A percentile compares a stretch with the other conserved stretches of the same genome.
phyloP scores from a whole-genome alignment of 192 early-diverging fungal genomes.

The Coemansia sp. region DNA sequence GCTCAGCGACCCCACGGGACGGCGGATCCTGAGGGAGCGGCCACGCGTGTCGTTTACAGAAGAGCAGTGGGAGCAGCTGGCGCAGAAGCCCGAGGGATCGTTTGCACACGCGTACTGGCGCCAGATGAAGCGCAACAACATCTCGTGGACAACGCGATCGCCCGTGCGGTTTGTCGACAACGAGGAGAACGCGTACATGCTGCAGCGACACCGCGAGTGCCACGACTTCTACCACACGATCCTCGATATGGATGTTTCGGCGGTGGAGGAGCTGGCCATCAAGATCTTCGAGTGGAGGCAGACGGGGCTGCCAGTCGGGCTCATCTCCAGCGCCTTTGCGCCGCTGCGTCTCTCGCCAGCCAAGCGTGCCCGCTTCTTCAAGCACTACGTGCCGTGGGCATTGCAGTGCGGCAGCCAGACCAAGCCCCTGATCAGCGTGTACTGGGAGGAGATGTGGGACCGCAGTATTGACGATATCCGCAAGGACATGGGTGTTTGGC shows the following conservation, averaged over 20 bases:
- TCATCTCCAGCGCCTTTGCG: constrained; percentile 81
- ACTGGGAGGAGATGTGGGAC: constrained; percentile 85
- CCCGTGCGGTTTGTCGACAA: constrained; percentile 87
- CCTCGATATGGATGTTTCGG: constrained; percentile 75
- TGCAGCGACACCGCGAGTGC: constrained; percentile 89
- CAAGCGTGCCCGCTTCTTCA: constrained; percentile 67
- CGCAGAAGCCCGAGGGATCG: constrained; percentile 62
- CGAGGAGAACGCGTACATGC: constrained; percentile 91
- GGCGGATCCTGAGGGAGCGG: constrained; percentile 79
- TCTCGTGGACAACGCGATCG: constrained; percentile 79
- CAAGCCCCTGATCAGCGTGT: constrained; percentile 82
- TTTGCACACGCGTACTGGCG: constrained; percentile 86
- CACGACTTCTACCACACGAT: constrained; percentile 95
- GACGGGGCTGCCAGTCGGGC: constrained; percentile 85
- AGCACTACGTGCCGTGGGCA: constrained; percentile 89
- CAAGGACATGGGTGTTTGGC: constrained; percentile 71
- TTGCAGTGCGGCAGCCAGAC: constrained; percentile 75
- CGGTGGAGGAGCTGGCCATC: constrained; percentile 89
- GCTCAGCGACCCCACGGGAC: constrained; percentile 72
- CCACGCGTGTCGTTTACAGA: constrained; percentile 74
- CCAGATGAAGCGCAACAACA: constrained; percentile 77
- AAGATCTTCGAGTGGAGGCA: constrained; percentile 96
- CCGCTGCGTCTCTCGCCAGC: constrained; percentile 65
- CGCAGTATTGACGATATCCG: constrained; percentile 66
- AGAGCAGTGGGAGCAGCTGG: constrained; percentile 67